phyloP scores from a whole-genome alignment of 139 green algal genomes.

The Chlorella vulgaris region DNA sequence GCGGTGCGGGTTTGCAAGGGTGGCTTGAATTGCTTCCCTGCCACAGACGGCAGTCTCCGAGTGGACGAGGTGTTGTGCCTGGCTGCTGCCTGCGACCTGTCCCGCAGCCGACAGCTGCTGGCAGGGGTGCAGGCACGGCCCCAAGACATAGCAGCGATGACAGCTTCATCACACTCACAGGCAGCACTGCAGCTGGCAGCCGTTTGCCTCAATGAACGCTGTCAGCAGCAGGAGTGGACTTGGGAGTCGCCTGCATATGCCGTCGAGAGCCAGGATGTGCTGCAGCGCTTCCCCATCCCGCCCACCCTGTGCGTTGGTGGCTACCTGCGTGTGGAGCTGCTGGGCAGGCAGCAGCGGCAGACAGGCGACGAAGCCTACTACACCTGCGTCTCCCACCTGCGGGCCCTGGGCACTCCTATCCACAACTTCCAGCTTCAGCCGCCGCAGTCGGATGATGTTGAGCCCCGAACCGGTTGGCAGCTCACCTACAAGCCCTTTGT shows the following conservation, averaged over 20 bases:
- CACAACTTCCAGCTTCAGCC: constrained; percentile 25
- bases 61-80: background rate
- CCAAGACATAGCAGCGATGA: background rate
- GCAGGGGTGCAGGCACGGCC: too few species aligned
- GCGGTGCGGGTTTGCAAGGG: constrained; percentile 38
- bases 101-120: too few species aligned
- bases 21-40: constrained; percentile 35
- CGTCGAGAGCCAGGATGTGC: background rate
- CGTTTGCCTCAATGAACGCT: too few species aligned
- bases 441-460: background rate
- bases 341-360: constrained; percentile 45
- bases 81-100: background rate
- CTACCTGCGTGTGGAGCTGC: constrained; percentile 38
- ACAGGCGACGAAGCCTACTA: constrained; percentile 41
- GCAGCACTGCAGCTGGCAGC: background rate
- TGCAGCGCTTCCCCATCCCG: constrained; percentile 38
- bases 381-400: constrained; percentile 38
- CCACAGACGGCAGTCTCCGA: background rate
- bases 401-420: constrained; percentile 31
- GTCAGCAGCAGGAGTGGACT: background rate
- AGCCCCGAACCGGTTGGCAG: background rate
- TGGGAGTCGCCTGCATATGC: constrained; percentile 13
- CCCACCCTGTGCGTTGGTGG: constrained; percentile 39
- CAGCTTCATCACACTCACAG: background rate
- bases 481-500: background rate